phyloP scores from a whole-genome alignment of 495 filamentous ascomycete genomes.

The Trichoderma reesei region DNA sequence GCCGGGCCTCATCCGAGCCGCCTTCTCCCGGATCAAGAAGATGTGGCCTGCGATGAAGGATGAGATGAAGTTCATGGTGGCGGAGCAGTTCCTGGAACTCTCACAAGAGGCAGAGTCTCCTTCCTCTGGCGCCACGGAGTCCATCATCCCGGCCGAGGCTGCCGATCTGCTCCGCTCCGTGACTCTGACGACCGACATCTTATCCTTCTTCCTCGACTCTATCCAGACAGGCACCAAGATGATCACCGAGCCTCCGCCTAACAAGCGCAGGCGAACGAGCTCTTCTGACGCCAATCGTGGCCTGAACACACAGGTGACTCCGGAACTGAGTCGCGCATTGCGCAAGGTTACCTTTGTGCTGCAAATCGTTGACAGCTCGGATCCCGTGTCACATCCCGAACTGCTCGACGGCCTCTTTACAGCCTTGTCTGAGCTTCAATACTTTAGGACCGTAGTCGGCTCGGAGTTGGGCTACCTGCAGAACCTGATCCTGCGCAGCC shows the following conservation, averaged over 20 bases:
- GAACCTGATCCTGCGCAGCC: constrained; percentile 61
- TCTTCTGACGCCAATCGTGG: constrained; percentile 44
- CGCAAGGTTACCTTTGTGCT: constrained; percentile 76
- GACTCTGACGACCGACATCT: constrained; percentile 56
- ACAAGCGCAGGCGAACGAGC: constrained; percentile 70
- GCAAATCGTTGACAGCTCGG: constrained; percentile 72
- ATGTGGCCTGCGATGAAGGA: constrained; percentile 64
- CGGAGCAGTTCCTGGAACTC: constrained; percentile 47
- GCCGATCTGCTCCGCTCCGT: constrained; percentile 59
- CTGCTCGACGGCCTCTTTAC: constrained; percentile 72
- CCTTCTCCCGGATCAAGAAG: constrained; percentile 53
- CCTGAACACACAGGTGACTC: constrained; percentile 25
- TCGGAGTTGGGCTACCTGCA: constrained; percentile 83
- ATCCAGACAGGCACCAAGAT: constrained; percentile 56
- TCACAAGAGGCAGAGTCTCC: constrained; percentile 22
- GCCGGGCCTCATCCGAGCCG: constrained; percentile 44
- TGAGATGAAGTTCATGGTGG: constrained; percentile 47
- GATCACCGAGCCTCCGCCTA: constrained; percentile 50
- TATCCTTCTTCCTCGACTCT: constrained; percentile 57
- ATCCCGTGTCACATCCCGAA: constrained; percentile 58
- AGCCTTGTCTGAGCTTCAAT: constrained; percentile 71
- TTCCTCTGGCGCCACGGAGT: constrained; percentile 13
- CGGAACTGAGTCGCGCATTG: constrained; percentile 51
- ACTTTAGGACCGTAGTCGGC: constrained; percentile 56
- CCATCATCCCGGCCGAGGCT: constrained; percentile 40